Evolutionary conservation across 1,284 basidiomycete species (phyloP).

Genomic region (Heimioporus punctisporus): DNA sequence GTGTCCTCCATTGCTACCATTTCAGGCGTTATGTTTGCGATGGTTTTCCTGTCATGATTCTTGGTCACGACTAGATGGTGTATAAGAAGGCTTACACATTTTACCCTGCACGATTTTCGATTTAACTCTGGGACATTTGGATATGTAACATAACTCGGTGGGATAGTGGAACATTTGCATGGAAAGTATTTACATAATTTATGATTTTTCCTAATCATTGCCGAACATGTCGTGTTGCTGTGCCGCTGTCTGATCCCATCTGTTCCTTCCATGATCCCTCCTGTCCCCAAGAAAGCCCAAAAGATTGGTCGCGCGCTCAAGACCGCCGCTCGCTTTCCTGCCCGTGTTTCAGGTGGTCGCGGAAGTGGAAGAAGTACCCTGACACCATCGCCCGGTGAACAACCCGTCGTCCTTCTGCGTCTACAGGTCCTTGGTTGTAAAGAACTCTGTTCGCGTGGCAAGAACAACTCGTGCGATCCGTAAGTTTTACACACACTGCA

Average conservation of each 20-base stretch:
- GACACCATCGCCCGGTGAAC: constrained; percentile 59
- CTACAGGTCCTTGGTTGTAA: constrained; percentile 69
- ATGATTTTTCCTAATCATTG: neutral
- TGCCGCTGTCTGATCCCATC: constrained; percentile 1
- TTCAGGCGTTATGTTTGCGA: constrained; percentile 46
- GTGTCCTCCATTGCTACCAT: constrained; percentile 41
- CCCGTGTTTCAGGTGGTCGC: constrained; percentile 43
- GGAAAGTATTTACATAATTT: neutral
- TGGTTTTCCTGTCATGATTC: constrained; percentile 48
- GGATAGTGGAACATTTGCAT: too few species aligned
- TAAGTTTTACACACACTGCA: constrained; percentile 42
- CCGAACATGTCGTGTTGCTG: constrained; percentile 13
- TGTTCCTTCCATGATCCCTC: constrained; percentile 28
- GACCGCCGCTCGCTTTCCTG: constrained; percentile 46
- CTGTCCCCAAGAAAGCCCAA: constrained; percentile 43
- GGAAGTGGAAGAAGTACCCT: constrained; percentile 43
- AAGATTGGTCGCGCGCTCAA: constrained; percentile 51
- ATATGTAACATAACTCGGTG: neutral
- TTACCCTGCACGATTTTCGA: too few species aligned
- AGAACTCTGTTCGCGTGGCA: constrained; percentile 63
- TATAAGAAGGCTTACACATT: too few species aligned
- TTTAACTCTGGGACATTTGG: neutral
- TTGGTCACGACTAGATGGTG: too few species aligned
- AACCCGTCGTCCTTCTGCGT: constrained; percentile 63
- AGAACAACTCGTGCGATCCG: constrained; percentile 75